Conservation (phyloP, 2,329 filamentous ascomycete species). For the Chrysosphaeria jannelii region DNA sequence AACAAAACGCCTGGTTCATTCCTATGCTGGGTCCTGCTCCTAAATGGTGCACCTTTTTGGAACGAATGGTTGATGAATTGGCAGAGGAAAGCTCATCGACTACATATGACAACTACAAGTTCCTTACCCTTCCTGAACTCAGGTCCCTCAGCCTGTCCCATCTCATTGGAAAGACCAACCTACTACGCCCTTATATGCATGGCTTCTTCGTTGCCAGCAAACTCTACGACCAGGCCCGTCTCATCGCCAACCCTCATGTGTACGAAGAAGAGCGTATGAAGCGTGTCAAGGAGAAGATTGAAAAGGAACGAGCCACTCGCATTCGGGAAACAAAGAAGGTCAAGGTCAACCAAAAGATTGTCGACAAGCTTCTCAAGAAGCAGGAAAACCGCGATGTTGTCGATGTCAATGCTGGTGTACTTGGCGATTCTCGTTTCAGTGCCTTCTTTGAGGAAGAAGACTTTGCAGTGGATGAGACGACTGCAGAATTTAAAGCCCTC, state of each 20-base stretch:
- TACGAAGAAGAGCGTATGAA: constrained; percentile 82
- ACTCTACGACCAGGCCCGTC: constrained; percentile 74
- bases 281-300: constrained; percentile 78
- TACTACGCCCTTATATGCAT: constrained; percentile 92
- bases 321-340: constrained; percentile 90
- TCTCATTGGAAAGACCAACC: constrained; percentile 64
- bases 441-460: constrained; percentile 79
- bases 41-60: constrained; percentile 85
- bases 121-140: constrained; percentile 68
- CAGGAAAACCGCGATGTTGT: constrained; percentile 27
- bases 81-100: constrained; percentile 51
- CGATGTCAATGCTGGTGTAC: constrained; percentile 30
- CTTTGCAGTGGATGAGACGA: constrained; percentile 72
- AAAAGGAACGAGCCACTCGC: constrained; percentile 82
- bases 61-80: constrained; percentile 97
- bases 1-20: constrained; percentile 51
- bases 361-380: constrained; percentile 40
- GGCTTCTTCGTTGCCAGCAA: constrained; percentile 93
- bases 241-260: constrained; percentile 81
- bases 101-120: constrained; percentile 98
- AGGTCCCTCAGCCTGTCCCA: constrained; percentile 65
- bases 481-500: constrained; percentile 57
- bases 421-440: constrained; percentile 66
- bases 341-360: constrained; percentile 72
- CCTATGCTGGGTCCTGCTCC: constrained; percentile 41